Conservation (phyloP, 108 stramenopile genomes). For the Nannochloropsis salina region DNA sequence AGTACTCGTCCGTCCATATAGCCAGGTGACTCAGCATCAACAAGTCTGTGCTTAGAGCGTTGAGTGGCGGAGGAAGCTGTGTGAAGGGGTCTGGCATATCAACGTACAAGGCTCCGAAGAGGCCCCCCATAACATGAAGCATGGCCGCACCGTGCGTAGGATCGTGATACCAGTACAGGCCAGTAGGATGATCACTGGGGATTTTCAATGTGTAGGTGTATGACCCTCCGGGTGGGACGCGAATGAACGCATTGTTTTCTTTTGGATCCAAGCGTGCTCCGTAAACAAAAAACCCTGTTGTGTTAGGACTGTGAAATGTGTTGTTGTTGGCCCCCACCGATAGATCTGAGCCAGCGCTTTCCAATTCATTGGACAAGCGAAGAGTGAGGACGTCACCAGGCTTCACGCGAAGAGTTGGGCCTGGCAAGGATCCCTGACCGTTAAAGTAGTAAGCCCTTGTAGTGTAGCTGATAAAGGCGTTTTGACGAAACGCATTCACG, state of each 20-base stretch:
- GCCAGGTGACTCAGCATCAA: constrained; percentile 14
- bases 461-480: constrained; percentile 14
- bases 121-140: background rate
- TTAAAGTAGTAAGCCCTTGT: background rate
- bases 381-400: background rate
- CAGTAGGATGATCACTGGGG: constrained; percentile 6
- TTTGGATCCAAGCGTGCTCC: background rate
- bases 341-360: background rate
- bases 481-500: background rate
- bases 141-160: constrained; percentile 9
- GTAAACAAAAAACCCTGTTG: constrained; percentile 9
- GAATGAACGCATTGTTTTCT: background rate
- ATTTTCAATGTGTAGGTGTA: background rate
- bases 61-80: background rate
- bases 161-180: constrained; percentile 17
- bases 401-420: background rate
- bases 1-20: background rate
- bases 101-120: background rate
- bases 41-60: background rate
- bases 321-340: background rate
- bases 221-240: background rate
- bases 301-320: background rate
- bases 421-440: background rate
- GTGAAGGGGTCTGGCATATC: background rate
- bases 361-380: background rate